phyloP scores from a whole-genome alignment of 2,329 filamentous ascomycete genomes.

The Neopestalotiopsis sp. region DNA sequence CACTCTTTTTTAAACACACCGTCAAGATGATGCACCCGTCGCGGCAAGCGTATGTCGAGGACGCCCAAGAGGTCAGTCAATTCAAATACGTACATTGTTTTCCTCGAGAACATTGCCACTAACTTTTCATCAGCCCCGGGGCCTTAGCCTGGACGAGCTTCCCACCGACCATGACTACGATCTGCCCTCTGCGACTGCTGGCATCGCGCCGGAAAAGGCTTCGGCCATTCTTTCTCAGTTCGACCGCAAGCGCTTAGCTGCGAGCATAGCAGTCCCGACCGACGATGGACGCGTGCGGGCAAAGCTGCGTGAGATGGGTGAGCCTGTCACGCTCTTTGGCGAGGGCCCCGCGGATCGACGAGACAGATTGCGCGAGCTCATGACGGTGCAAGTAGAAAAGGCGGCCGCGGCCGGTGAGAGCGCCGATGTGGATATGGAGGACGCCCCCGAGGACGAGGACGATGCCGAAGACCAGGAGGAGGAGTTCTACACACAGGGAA shows the following conservation, averaged over 20 bases:
- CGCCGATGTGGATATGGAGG: constrained; percentile 67
- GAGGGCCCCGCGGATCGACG: constrained; percentile 86
- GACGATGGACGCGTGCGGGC: constrained; percentile 87
- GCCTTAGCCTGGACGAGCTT: constrained; percentile 46
- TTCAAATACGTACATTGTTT: constrained; percentile 22
- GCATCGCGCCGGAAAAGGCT: constrained; percentile 79
- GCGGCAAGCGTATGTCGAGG: constrained; percentile 93
- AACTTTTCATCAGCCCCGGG: constrained; percentile 41
- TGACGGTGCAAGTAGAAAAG: constrained; percentile 75
- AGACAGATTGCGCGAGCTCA: constrained; percentile 82
- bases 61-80: constrained; percentile 70
- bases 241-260: constrained; percentile 86
- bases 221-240: constrained; percentile 88
- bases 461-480: constrained; percentile 78
- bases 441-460: constrained; percentile 62
- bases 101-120: constrained; percentile 20
- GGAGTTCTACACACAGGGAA: constrained; percentile 92
- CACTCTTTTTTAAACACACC: not conserved
- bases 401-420: constrained; percentile 51
- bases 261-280: constrained; percentile 89
- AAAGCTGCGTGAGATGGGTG: constrained; percentile 82
- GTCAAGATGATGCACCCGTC: constrained; percentile 79
- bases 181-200: constrained; percentile 68
- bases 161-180: constrained; percentile 83
- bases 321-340: constrained; percentile 93